Percentiles rank a stretch among this genome's conserved stretches.
phyloP scores from a whole-genome alignment of 1,139 yeast genomes.

The Suhomyces choctaworum region DNA sequence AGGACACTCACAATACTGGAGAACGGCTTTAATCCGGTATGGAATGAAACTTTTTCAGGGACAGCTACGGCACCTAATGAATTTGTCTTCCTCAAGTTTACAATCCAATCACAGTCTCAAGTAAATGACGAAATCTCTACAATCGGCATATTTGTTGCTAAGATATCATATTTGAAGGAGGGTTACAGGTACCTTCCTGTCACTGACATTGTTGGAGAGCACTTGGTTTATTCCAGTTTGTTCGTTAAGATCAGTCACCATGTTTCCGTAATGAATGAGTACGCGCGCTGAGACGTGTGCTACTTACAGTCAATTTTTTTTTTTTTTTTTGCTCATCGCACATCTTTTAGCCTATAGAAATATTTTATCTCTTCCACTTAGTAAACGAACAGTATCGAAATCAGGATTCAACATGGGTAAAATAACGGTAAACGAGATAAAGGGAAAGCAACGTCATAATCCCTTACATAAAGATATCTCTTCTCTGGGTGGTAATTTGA shows the following conservation, averaged over 20 bases:
- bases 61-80: constrained; percentile 44
- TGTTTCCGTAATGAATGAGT: too few species aligned
- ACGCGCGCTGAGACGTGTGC: too few species aligned
- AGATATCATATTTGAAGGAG: constrained; percentile 56
- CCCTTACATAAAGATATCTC: constrained; percentile 79
- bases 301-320: constrained; percentile 6
- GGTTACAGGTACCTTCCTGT: constrained; percentile 85
- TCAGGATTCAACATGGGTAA: constrained; percentile 56
- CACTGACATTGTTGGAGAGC: constrained; percentile 77
- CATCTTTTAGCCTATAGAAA: constrained; percentile 1
- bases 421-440: constrained; percentile 49
- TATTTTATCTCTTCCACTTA: too few species aligned
- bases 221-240: constrained; percentile 73
- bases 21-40: constrained; percentile 85
- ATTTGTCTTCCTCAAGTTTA: constrained; percentile 37
- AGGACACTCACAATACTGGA: constrained; percentile 43
- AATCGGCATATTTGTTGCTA: constrained; percentile 61
- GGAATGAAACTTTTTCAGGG: constrained; percentile 61
- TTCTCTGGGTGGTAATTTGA: constrained; percentile 69
- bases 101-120: constrained; percentile 24
- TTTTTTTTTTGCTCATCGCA: constrained; percentile 11
- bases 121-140: constrained; percentile 29
- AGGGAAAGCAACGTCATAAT: constrained; percentile 61
- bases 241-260: constrained; percentile 51
- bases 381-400: background rate